Evolutionary conservation across 1,284 basidiomycete genomes (phyloP), one percentile per base, ranked within the genome.

Genomic region (Leccinum solheimii): DNA sequence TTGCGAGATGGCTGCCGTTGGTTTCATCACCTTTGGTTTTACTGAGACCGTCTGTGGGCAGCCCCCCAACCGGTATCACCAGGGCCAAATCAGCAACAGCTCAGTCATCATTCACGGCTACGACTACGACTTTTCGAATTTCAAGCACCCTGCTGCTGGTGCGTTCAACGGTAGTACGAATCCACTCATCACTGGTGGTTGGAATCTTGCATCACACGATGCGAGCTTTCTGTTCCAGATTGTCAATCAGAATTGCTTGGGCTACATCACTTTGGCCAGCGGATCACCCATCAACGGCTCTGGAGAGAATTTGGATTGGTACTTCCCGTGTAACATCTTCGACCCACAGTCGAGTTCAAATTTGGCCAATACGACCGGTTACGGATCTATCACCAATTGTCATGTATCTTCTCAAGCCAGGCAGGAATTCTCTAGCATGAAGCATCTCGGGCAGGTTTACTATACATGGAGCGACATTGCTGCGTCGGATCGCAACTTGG

Each of bases 11-110:
- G 90, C 91, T 23, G 85, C 82, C 54, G 97, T 99, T 73, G 97
- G 96, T 76, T 99, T 95, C 85, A 83, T 99, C 74, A 99, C 97
- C 2, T 99, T 99, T 78, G 97, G 97, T n/a, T 99, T 99, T 81
- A 98, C 96, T 4, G 86, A 95, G 72, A 81, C 89, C 57, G 96
- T 99, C 38, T 99, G 97, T 76, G 94, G 95, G 43, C 90, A 81
- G 50, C 91, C 93, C 21, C 83, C 90, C 32, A 86, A 90, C 58
- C 88, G 94, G 16, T 95, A 86, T 80, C 87, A 90, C 66, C 85
- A 90, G 54, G 95, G 94, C 21, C 78, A 79, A 55, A 90, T 97
- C 67, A 87, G 88, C 61, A 88, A 84, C 45, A 86, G 85, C 45
- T 96, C 94, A 11, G 88, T 98, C 67, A 87, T 97, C 74, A 93